A percentile compares a stretch with the other conserved stretches of the same genome.
phyloP scores from a whole-genome alignment of 495 filamentous ascomycete genomes.

The Aspergillus biplanus region DNA sequence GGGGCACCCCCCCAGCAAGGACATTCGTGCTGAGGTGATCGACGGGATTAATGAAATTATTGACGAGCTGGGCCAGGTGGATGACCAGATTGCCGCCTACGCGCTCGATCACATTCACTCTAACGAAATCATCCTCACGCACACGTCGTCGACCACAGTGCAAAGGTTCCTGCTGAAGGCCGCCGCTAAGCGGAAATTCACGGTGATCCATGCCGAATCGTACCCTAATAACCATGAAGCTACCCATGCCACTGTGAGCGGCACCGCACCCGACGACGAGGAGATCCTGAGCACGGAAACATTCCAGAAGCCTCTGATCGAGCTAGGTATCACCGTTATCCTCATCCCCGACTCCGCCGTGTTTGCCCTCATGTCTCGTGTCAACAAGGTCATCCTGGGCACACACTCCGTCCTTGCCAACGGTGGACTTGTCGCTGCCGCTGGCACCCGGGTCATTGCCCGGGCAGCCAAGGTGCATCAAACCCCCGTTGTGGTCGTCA shows the following conservation, averaged over 20 bases:
- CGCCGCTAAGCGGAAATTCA: slow-evolving; percentile 83
- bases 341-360: slow-evolving; percentile 81
- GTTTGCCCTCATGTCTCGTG: slow-evolving; percentile 88
- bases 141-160: slow-evolving; percentile 78
- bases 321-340: slow-evolving; percentile 77
- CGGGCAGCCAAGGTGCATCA: slow-evolving; percentile 78
- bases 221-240: slow-evolving; percentile 69
- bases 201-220: slow-evolving; percentile 76
- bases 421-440: slow-evolving; percentile 78
- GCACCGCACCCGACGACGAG: slow-evolving; percentile 45
- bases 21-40: slow-evolving; percentile 84
- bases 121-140: slow-evolving; percentile 85
- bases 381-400: slow-evolving; percentile 91
- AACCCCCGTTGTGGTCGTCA: slow-evolving; percentile 81
- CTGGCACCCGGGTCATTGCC: slow-evolving; percentile 77
- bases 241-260: slow-evolving; percentile 62
- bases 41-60: slow-evolving; percentile 89
- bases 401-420: slow-evolving; percentile 86
- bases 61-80: slow-evolving; percentile 85
- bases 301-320: slow-evolving; percentile 75
- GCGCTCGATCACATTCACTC: slow-evolving; percentile 88
- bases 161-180: slow-evolving; percentile 86
- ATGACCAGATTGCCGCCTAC: slow-evolving; percentile 85
- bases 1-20: slow-evolving; percentile 44
- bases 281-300: slow-evolving; percentile 55